Percentiles rank a stretch among this genome's conserved stretches.
Evolutionary conservation across 257 asterid species (phyloP).

Genomic region (Rhazya stricta): DNA sequence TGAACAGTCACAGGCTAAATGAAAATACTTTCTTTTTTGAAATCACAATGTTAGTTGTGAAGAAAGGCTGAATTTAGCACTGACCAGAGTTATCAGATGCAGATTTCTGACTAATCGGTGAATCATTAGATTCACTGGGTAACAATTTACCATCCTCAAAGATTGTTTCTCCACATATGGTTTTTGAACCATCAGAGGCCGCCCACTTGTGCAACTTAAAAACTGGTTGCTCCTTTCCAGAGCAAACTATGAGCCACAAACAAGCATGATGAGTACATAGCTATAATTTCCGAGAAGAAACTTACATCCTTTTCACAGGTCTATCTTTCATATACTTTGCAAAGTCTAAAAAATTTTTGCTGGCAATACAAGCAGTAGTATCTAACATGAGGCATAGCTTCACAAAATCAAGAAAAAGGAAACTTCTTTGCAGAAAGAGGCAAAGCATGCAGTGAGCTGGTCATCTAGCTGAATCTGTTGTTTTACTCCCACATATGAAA

Average conservation of each 20-base stretch:
- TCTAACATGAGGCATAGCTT: not conserved
- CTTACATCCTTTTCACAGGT: not conserved
- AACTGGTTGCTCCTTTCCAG: conserved; percentile 27
- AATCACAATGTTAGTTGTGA: not conserved
- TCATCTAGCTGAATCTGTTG: not conserved
- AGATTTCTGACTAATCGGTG: conserved; percentile 29
- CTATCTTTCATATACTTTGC: not conserved
- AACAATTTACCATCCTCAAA: conserved; percentile 40
- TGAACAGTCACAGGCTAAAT: not conserved
- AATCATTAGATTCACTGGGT: conserved; percentile 29
- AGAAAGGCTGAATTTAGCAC: conserved; percentile 12
- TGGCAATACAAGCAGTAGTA: not conserved
- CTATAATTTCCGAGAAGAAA: not conserved
- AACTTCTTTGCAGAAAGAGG: not conserved
- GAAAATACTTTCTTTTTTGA: not conserved
- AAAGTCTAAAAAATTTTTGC: not conserved
- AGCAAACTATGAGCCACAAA: conserved; percentile 27
- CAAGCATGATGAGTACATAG: not conserved
- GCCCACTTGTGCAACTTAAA: conserved; percentile 70
- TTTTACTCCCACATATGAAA: not conserved
- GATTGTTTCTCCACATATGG: conserved; percentile 33
- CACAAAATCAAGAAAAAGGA: not conserved
- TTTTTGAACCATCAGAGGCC: conserved; percentile 37
- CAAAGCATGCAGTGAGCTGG: not conserved
- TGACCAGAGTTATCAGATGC: conserved; percentile 25